Percentiles rank a stretch among this genome's conserved stretches.
Evolutionary conservation across 176 grass and related monocot genomes (phyloP).

Genomic region (Triticum turgidum): DNA sequence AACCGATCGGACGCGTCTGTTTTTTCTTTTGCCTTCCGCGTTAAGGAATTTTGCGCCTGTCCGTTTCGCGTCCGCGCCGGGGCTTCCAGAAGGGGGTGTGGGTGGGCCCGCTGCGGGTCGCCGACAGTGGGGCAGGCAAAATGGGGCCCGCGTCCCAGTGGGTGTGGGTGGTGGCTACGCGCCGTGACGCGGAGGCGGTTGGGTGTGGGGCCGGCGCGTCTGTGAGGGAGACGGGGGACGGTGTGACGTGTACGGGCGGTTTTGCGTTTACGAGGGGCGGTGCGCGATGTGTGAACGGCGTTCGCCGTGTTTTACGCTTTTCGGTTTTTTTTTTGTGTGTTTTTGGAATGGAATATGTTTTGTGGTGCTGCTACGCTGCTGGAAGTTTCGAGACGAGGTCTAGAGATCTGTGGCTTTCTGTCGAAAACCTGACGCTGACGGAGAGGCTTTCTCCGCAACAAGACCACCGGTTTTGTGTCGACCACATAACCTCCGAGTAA

Average conservation of each 20-base stretch:
- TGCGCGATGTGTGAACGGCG: not conserved
- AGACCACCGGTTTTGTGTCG: not conserved
- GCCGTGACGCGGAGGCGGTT: not conserved
- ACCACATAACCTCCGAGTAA: not conserved
- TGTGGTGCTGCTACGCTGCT: not conserved
- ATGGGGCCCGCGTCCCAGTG: not conserved
- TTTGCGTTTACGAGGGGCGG: not conserved
- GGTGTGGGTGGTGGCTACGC: not conserved
- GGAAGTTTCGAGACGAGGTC: not conserved
- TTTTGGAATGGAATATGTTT: not conserved
- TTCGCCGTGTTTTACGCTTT: not conserved
- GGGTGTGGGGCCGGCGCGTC: not conserved
- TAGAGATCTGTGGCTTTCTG: not conserved
- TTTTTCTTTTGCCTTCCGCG: constrained; percentile 1
- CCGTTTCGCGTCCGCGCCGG: not conserved
- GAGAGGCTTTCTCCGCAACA: not conserved
- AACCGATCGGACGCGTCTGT: not conserved
- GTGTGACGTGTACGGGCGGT: not conserved
- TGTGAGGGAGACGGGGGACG: not conserved
- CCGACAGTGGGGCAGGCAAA: not conserved
- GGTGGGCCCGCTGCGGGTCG: not conserved
- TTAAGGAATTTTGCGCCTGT: constrained; percentile 15
- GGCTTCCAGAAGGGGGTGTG: constrained; percentile 32
- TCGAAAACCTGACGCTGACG: no score
- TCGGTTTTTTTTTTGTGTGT: not conserved